Base-by-base conservation (phyloP, 2,329 filamentous ascomycete genomes). In the Juglanconis oblonga region DNA sequence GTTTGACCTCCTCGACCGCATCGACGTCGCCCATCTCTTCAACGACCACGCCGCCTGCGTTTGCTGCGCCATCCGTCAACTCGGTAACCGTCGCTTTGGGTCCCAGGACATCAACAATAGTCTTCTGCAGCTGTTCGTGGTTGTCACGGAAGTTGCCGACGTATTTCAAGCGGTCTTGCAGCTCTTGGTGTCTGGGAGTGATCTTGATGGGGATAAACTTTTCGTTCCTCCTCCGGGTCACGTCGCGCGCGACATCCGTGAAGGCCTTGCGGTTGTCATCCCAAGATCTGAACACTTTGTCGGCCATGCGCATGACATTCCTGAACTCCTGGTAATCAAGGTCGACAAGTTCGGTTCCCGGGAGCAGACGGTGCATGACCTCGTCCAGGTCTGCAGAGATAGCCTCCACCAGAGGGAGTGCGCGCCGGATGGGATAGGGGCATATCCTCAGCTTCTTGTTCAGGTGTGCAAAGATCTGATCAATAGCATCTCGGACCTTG, bases 181-280 rank as follows among this genome's bases (percentile, higher is more conserved):
- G 90, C 72, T 94, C 90, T 44, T 86, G 88, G 72, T 99, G 95
- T 68, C 91, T 89, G 63, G 92, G 90, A 65, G 82, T 85, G 72
- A 99, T 93, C 78, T 98, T 98, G 80, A 99, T 98, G 4, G 94
- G 93, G 65, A 99, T 97, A 73, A 99, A 99, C 73, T 96, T 97
- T 74, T 98, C 96, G 70, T 97, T 96, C 67, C 95, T 87, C 67
- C 93, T 89, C 65, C 94, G 86, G 3, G 92, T 97, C 6, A 96
- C 92, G 70, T 99, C 96, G 76, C 95, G 91, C 38, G 95, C 94
- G 64, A 98, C 91, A 67, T 97, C 97, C 14, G 94, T 98, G 71
- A 99, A 99, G 68, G 98, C 95, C 73, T 98, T 98, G 71, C 96
- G 84, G 68, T 94, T 92, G 57, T 96, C 92, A 67, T 99, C 95